These are phyloP conservation scores for Leishmania amazonensis DNA, from an alignment of 208 protist genomes.

Conservation along the genomic window DNA sequence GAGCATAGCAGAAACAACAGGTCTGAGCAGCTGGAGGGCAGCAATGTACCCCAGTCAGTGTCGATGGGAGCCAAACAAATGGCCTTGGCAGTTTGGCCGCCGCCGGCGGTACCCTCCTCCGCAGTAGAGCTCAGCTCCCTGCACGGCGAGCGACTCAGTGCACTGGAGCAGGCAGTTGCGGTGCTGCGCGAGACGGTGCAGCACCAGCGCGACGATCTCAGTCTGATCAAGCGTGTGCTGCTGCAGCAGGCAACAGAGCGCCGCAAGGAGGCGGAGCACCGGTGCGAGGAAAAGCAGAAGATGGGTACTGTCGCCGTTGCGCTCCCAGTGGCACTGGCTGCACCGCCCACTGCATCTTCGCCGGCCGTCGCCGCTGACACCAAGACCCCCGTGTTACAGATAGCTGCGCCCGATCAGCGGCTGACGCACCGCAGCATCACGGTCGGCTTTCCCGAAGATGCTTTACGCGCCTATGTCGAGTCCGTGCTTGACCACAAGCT, in stretches of 20 bases:
- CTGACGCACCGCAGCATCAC: constrained; percentile 66
- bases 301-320: constrained; percentile 17
- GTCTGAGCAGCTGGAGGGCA: background rate
- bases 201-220: constrained; percentile 85
- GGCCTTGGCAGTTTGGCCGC: background rate
- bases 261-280: constrained; percentile 57
- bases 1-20: background rate
- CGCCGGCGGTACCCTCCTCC: background rate
- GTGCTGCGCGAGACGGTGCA: constrained; percentile 76
- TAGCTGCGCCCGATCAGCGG: background rate
- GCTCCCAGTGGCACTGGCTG: background rate
- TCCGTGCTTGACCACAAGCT: constrained; percentile 58
- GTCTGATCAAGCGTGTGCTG: constrained; percentile 84
- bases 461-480: constrained; percentile 75
- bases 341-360: background rate
- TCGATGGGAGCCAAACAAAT: background rate
- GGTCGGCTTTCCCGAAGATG: constrained; percentile 81
- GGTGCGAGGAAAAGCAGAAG: constrained; percentile 29
- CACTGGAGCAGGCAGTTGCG: constrained; percentile 75
- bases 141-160: constrained; percentile 53
- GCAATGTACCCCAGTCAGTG: background rate
- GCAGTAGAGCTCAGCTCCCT: background rate
- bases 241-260: constrained; percentile 74
- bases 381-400: background rate
- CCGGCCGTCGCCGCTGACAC: background rate